Base-by-base conservation (phyloP, 2,329 filamentous ascomycete species). In the Stachybotrys echinatus region DNA sequence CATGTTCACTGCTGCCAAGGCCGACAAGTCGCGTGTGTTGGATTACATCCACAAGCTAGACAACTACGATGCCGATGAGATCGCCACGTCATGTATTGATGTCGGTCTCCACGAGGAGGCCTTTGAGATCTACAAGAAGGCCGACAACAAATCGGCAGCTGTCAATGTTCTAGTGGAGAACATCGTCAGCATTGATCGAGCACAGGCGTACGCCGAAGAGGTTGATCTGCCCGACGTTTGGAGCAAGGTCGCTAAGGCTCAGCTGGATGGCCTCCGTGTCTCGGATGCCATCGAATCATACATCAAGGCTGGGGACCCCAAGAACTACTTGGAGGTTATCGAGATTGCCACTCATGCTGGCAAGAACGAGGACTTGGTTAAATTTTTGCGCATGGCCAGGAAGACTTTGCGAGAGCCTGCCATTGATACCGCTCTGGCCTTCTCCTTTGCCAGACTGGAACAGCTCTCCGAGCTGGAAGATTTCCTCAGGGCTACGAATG, bases 101-200 rank as follows among this genome's bases (percentile, higher is more conserved):
- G 91, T 97, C 51, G 94, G 94, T 54, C 81, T 99, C 58, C 89
- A 89, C 63, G 95, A 99, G 69, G 95, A 99, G 70, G 94, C 94
- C 2, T 96, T 99, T 59, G 90, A 96, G 73, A 94, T 99, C 59
- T 95, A 91, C 80, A 97, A 97, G 84, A 99, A 99, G 81, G 88
- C 92, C 58, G 85, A 87, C 65, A 91, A 95, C 71, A 91, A 95
- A 69, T 77, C 81, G 49, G 87, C 88, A 46, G 94, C 95, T 23
- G 88, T 89, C 60, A 88, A 92, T 56, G 94, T 99, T 23, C 84
- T 99, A 5, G 89, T 99, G 22, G 94, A 99, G 64, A 86, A 99
- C 64, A 85, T 99, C 61, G 92, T 99, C 63, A 96, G 91, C 78
- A 97, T 99, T 61, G 95, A 99, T 67, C 88, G 94, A 55, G 94